These are phyloP conservation scores for Hypoxylon sp. DNA, from an alignment of 2,329 filamentous ascomycete genomes.

Conservation along the genomic window DNA sequence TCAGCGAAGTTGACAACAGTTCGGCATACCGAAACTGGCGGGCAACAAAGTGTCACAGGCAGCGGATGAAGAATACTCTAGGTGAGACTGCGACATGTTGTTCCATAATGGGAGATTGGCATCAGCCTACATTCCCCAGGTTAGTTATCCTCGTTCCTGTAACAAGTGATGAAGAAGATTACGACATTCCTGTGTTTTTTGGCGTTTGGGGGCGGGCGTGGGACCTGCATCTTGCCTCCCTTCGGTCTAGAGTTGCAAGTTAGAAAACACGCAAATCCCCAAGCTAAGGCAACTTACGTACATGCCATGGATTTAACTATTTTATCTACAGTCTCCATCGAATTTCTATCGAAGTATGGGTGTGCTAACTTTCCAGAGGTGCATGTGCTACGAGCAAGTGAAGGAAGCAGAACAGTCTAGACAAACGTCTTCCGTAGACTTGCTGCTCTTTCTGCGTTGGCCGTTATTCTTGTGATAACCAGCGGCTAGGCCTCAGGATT, in stretches of 20 bases:
- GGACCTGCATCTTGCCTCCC: conserved; percentile 27
- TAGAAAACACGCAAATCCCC: conserved; percentile 2
- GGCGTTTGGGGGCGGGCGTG: conserved; percentile 14
- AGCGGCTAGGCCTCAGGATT: conserved; percentile 1
- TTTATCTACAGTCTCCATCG: not conserved
- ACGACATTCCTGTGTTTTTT: conserved; percentile 32
- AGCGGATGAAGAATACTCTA: conserved; percentile 21
- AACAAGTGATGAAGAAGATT: conserved; percentile 36
- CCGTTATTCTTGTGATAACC: conserved; percentile 9
- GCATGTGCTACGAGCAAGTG: not conserved
- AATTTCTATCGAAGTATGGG: not conserved
- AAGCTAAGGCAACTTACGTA: conserved; percentile 6
- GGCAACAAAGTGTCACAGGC: conserved; percentile 26
- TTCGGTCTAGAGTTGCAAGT: conserved; percentile 13
- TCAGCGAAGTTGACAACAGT: conserved; percentile 31
- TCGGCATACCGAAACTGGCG: conserved; percentile 32
- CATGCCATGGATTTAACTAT: conserved; percentile 13
- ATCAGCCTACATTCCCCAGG: conserved; percentile 38
- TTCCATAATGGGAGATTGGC: conserved; percentile 32
- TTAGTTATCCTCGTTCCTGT: conserved; percentile 33
- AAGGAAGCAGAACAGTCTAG: not conserved
- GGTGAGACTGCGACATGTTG: conserved; percentile 35
- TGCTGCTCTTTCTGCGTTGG: not conserved
- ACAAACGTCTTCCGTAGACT: conserved; percentile 2
- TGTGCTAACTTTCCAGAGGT: not conserved